Evolutionary conservation across 768 basidiomycete species (phyloP).

Genomic region (Kwoniella bestiolae): DNA sequence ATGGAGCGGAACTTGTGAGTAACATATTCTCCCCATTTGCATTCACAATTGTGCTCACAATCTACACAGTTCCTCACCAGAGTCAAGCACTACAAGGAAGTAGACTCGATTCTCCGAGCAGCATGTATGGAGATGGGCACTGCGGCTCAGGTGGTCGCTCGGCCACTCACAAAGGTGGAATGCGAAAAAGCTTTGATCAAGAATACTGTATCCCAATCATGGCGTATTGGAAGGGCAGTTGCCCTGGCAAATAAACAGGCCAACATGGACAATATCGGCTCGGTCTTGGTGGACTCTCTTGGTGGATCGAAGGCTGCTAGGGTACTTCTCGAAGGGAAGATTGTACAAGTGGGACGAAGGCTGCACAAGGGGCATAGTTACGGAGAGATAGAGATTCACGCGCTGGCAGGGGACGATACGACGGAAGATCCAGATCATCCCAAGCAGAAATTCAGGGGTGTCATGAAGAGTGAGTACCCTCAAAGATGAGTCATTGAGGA

Average conservation of each 20-base stretch:
- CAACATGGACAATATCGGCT: slow-evolving; percentile 30
- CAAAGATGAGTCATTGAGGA: too few relatives aligned
- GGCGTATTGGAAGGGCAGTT: slow-evolving; percentile 69
- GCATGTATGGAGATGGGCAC: slow-evolving; percentile 63
- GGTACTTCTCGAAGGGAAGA: slow-evolving; percentile 67
- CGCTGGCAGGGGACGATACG: slow-evolving; percentile 30
- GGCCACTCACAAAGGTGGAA: slow-evolving; percentile 59
- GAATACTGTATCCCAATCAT: slow-evolving; percentile 66
- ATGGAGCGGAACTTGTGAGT: slow-evolving; percentile 57
- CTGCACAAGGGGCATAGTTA: slow-evolving; percentile 56
- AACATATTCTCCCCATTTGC: background rate
- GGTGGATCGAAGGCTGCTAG: slow-evolving; percentile 38
- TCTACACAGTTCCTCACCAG: slow-evolving; percentile 58
- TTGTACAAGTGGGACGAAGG: slow-evolving; percentile 62
- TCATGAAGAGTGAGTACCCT: slow-evolving; percentile 51
- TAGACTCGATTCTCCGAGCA: slow-evolving; percentile 62
- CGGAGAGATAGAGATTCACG: slow-evolving; percentile 49
- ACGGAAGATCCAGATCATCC: slow-evolving; percentile 49
- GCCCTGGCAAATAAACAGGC: slow-evolving; percentile 31
- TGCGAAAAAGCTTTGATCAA: slow-evolving; percentile 59
- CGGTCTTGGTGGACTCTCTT: slow-evolving; percentile 59
- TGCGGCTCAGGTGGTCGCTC: slow-evolving; percentile 60
- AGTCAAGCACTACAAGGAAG: slow-evolving; percentile 60
- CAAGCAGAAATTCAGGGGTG: slow-evolving; percentile 28
- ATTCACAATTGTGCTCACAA: background rate